phyloP scores from a whole-genome alignment of 1,284 basidiomycete species.

The Nidula niveotomentosa region DNA sequence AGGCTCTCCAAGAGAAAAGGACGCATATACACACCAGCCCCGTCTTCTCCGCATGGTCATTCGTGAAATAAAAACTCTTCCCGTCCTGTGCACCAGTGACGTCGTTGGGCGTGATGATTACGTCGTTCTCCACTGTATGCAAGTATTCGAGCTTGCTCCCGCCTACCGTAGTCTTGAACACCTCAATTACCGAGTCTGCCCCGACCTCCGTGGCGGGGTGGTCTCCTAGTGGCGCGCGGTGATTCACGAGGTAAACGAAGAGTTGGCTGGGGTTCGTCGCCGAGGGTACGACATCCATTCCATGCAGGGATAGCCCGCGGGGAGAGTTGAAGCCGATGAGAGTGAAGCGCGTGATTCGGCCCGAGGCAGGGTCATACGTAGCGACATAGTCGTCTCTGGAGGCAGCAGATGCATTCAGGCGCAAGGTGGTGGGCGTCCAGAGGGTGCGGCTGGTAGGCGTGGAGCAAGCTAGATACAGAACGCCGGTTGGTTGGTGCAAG shows the following conservation, averaged over 20 bases:
- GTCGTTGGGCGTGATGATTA: constrained; percentile 71
- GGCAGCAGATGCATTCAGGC: constrained; percentile 44
- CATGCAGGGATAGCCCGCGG: constrained; percentile 60
- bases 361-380: constrained; percentile 52
- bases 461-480: constrained; percentile 74
- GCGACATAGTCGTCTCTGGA: constrained; percentile 60
- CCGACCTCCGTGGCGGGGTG: constrained; percentile 44
- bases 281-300: constrained; percentile 70
- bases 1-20: neutral
- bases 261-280: constrained; percentile 45
- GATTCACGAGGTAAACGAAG: constrained; percentile 70
- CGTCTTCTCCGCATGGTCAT: constrained; percentile 57
- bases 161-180: constrained; percentile 60
- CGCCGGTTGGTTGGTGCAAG: constrained; percentile 49
- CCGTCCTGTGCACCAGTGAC: constrained; percentile 63
- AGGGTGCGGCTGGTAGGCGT: constrained; percentile 43
- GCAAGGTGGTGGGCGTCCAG: constrained; percentile 54
- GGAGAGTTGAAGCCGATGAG: constrained; percentile 35
- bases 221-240: constrained; percentile 45
- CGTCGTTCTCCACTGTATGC: constrained; percentile 54
- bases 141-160: constrained; percentile 49
- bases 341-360: constrained; percentile 43
- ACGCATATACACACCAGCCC: constrained; percentile 41
- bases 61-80: constrained; percentile 66
- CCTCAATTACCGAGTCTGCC: constrained; percentile 71